A percentile compares a stretch with the other conserved stretches of the same genome.
These are phyloP conservation scores for Paramecium sonneborni DNA, from an alignment of 73 alveolate species.

Conservation along the genomic window DNA sequence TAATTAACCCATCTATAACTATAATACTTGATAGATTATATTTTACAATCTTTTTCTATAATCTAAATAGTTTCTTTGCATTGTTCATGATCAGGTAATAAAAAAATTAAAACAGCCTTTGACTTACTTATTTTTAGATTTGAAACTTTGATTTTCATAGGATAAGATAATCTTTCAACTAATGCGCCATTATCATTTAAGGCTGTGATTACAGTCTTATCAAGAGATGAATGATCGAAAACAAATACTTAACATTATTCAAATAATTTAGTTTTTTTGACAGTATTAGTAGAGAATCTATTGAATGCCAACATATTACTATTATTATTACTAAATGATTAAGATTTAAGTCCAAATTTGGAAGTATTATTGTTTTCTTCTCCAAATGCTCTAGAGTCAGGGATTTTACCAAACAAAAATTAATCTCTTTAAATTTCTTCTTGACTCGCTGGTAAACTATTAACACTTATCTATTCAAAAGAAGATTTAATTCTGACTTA, in stretches of 20 bases:
- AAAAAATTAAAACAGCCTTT: neutral
- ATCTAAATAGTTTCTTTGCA: neutral
- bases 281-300: neutral
- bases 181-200: constrained; percentile 1
- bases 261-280: neutral
- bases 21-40: neutral
- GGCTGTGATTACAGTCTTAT: neutral
- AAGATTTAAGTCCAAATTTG: constrained; percentile 23
- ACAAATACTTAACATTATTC: constrained; percentile 1
- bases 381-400: neutral
- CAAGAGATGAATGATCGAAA: neutral
- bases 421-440: constrained; percentile 37
- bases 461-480: neutral
- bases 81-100: constrained; percentile 31
- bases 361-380: neutral
- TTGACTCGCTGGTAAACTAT: neutral
- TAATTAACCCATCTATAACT: constrained; percentile 51
- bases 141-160: constrained; percentile 4
- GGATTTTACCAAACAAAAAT: constrained; percentile 5
- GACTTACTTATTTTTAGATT: neutral
- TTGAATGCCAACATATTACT: neutral
- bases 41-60: neutral
- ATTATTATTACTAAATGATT: neutral
- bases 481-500: neutral
- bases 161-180: neutral